Percentiles rank a stretch among this genome's conserved stretches.
Conservation (phyloP, 2,329 filamentous ascomycete genomes). For the Aphanocladium album region DNA sequence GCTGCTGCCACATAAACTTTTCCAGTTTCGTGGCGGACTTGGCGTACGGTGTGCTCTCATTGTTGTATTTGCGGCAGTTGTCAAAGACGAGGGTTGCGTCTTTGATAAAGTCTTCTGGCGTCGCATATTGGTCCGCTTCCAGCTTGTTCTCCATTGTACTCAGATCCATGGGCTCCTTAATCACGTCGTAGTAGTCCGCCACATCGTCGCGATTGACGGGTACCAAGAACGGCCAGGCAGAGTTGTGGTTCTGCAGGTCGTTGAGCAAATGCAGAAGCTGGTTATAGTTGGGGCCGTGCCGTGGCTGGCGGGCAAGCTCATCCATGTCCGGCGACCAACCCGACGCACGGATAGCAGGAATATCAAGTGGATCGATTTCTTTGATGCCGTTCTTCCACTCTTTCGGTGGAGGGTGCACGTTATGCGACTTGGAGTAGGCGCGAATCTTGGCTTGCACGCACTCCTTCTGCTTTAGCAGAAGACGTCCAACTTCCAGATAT, state of each 20-base stretch:
- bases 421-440: slow-evolving; percentile 82
- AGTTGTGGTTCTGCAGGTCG: slow-evolving; percentile 88
- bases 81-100: slow-evolving; percentile 88
- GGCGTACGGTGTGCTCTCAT: slow-evolving; percentile 88
- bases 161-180: slow-evolving; percentile 96
- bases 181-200: slow-evolving; percentile 97
- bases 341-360: slow-evolving; percentile 82
- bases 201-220: slow-evolving; percentile 96
- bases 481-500: slow-evolving; percentile 86
- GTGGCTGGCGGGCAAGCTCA: slow-evolving; percentile 86
- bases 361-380: slow-evolving; percentile 77
- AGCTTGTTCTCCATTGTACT: slow-evolving; percentile 94
- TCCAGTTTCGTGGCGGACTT: slow-evolving; percentile 92
- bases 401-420: slow-evolving; percentile 77
- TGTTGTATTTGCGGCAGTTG: slow-evolving; percentile 95
- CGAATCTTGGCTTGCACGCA: slow-evolving; percentile 92
- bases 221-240: slow-evolving; percentile 89
- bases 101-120: slow-evolving; percentile 84
- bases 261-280: slow-evolving; percentile 88
- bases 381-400: slow-evolving; percentile 74
- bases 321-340: slow-evolving; percentile 99
- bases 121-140: slow-evolving; percentile 86
- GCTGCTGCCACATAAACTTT: slow-evolving; percentile 92
- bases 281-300: slow-evolving; percentile 94
- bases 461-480: slow-evolving; percentile 97